phyloP scores from a whole-genome alignment of 176 grass and related monocot species.

The Poa annua region DNA sequence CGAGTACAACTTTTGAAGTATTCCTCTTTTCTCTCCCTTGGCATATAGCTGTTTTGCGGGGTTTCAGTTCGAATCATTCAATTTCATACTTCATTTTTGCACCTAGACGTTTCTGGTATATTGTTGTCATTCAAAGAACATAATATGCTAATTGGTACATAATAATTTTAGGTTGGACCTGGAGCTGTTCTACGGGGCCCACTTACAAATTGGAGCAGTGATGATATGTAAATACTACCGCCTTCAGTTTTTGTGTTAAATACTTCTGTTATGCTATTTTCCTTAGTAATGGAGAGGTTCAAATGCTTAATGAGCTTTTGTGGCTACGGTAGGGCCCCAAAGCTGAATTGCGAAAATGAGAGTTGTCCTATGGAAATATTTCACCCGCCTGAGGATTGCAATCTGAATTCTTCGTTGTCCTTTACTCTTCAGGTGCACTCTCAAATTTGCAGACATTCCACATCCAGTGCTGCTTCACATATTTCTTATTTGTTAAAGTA shows the following conservation, averaged over 20 bases:
- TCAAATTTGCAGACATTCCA: slow-evolving; percentile 18
- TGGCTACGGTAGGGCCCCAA: slow-evolving; percentile 71
- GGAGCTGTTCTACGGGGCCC: slow-evolving; percentile 87
- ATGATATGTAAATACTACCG: slow-evolving; percentile 66
- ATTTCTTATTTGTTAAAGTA: slow-evolving; percentile 17
- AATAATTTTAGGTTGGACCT: slow-evolving; percentile 81
- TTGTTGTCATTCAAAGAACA: slow-evolving; percentile 22
- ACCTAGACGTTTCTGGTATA: slow-evolving; percentile 7
- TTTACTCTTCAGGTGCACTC: slow-evolving; percentile 87
- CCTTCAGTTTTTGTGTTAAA: slow-evolving; percentile 40
- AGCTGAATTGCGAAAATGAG: slow-evolving; percentile 83
- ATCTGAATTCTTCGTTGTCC: slow-evolving; percentile 89
- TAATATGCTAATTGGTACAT: slow-evolving; percentile 13
- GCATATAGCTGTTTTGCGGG: background rate
- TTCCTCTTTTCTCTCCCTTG: slow-evolving; percentile 25
- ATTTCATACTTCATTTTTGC: slow-evolving; percentile 30
- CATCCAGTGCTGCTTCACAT: slow-evolving; percentile 32
- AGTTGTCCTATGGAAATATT: slow-evolving; percentile 84
- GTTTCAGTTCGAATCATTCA: background rate
- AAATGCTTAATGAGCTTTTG: slow-evolving; percentile 43
- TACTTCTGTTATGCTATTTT: slow-evolving; percentile 27
- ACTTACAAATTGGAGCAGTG: slow-evolving; percentile 67
- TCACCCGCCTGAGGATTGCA: slow-evolving; percentile 97
- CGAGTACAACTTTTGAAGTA: slow-evolving; percentile 14
- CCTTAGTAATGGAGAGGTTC: slow-evolving; percentile 9